Conservation (phyloP, 352 stramenopile genomes). For the Achlya hypogyna region DNA sequence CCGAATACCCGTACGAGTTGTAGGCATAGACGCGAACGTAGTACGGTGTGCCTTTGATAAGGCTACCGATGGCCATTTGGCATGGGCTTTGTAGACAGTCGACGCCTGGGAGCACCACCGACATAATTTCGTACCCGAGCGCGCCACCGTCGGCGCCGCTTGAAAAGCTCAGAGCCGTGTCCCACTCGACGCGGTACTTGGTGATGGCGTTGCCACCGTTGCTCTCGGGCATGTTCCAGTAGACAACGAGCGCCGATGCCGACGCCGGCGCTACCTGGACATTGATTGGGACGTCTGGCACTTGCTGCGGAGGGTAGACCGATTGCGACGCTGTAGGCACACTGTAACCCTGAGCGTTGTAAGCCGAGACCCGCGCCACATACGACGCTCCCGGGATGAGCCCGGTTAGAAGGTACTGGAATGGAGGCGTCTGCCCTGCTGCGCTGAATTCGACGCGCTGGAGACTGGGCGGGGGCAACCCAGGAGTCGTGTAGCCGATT, state of each 20-base stretch:
- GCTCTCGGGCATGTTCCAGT: slow-evolving; percentile 83
- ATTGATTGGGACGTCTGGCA: slow-evolving; percentile 68
- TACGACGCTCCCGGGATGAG: slow-evolving; percentile 71
- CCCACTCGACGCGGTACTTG: slow-evolving; percentile 95
- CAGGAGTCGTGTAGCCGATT: slow-evolving; percentile 59
- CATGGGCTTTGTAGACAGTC: slow-evolving; percentile 76
- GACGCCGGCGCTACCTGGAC: slow-evolving; percentile 67
- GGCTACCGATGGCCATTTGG: slow-evolving; percentile 67
- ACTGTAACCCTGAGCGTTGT: slow-evolving; percentile 87
- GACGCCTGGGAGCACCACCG: slow-evolving; percentile 48
- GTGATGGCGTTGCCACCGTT: slow-evolving; percentile 88
- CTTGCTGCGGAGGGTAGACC: slow-evolving; percentile 75
- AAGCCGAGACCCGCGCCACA: slow-evolving; percentile 83
- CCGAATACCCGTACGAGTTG: slow-evolving; percentile 89
- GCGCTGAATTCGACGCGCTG: slow-evolving; percentile 29
- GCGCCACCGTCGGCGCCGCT: slow-evolving; percentile 57
- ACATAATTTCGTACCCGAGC: slow-evolving; percentile 67
- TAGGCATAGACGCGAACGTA: slow-evolving; percentile 88
- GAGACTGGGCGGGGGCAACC: slow-evolving; percentile 42
- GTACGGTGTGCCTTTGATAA: slow-evolving; percentile 74
- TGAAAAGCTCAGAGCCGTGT: slow-evolving; percentile 74
- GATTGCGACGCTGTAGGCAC: slow-evolving; percentile 61
- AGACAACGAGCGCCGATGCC: slow-evolving; percentile 67
- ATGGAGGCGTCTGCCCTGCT: slow-evolving; percentile 18
- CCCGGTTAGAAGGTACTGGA: slow-evolving; percentile 41